Percentiles rank a stretch among this genome's conserved stretches.
These are phyloP conservation scores for Paraurostyla sp. DNA, from an alignment of 73 alveolate genomes.

Conservation along the genomic window DNA sequence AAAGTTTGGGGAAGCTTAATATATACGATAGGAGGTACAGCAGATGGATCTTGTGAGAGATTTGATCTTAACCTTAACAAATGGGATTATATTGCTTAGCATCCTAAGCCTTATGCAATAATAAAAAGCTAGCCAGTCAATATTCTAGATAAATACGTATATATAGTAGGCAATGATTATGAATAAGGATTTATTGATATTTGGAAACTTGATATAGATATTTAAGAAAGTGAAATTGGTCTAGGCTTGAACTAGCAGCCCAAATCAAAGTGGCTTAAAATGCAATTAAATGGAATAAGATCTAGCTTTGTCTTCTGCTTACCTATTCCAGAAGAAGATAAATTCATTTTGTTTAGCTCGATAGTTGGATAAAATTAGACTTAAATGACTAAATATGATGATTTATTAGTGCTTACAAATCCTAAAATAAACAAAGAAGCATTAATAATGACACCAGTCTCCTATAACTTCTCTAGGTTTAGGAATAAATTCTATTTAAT, in stretches of 20 bases:
- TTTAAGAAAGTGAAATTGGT: background rate
- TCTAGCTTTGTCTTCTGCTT: background rate
- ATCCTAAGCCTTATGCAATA: background rate
- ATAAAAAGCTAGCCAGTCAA: background rate
- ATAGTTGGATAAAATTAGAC: too few relatives aligned
- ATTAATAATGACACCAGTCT: too few relatives aligned
- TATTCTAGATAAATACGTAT: slow-evolving; percentile 2
- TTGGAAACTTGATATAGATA: slow-evolving; percentile 35
- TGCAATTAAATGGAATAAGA: background rate
- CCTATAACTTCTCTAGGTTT: too few relatives aligned
- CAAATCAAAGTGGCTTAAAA: background rate
- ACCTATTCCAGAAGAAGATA: background rate
- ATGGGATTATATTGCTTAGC: background rate
- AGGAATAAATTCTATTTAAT: too few relatives aligned
- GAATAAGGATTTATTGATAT: background rate
- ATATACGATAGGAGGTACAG: slow-evolving; percentile 25
- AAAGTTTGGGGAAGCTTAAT: slow-evolving; percentile 7
- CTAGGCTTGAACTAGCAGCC: background rate
- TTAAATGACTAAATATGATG: too few relatives aligned
- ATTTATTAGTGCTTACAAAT: too few relatives aligned
- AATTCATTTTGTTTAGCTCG: background rate
- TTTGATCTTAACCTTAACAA: background rate
- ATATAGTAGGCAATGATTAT: background rate
- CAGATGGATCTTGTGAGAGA: slow-evolving; percentile 16
- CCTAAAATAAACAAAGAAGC: too few relatives aligned